phyloP scores from a whole-genome alignment of 805 yeast genomes.

The Dipodascus geniculatus region DNA sequence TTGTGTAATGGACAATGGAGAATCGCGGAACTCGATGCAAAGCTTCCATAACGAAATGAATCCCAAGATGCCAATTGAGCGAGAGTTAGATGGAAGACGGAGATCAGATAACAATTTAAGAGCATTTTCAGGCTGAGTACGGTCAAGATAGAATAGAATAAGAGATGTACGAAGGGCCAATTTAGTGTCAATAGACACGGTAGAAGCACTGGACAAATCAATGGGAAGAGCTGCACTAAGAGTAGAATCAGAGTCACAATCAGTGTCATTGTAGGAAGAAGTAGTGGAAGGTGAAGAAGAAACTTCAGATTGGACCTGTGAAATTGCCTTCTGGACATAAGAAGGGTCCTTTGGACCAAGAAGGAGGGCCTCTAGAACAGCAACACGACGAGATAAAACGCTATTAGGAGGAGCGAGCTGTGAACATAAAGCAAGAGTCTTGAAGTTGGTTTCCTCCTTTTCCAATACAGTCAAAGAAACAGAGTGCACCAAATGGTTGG shows the following conservation, averaged over 20 bases:
- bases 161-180: slow-evolving; percentile 20
- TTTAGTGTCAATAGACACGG: slow-evolving; percentile 3
- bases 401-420: slow-evolving; percentile 21
- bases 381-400: slow-evolving; percentile 18
- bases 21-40: slow-evolving; percentile 13
- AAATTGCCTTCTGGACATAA: slow-evolving; percentile 15
- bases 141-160: slow-evolving; percentile 12
- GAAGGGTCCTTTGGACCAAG: slow-evolving; percentile 17
- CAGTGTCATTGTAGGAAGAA: neutral
- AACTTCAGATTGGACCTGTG: slow-evolving; percentile 9
- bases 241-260: neutral
- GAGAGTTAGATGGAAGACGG: slow-evolving; percentile 2
- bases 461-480: neutral
- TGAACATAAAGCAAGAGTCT: slow-evolving; percentile 9
- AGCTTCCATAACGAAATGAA: slow-evolving; percentile 19
- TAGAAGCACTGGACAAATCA: slow-evolving; percentile 1
- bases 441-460: slow-evolving; percentile 1
- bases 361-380: slow-evolving; percentile 20
- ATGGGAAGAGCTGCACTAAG: neutral
- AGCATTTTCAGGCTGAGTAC: slow-evolving; percentile 10
- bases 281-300: neutral
- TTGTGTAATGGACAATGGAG: slow-evolving; percentile 8
- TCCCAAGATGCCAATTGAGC: slow-evolving; percentile 22
- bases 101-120: slow-evolving; percentile 8
- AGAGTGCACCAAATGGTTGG: neutral